These are phyloP conservation scores for Ligustrum vulgare DNA, from an alignment of 257 asterid genomes.

Conservation along the genomic window DNA sequence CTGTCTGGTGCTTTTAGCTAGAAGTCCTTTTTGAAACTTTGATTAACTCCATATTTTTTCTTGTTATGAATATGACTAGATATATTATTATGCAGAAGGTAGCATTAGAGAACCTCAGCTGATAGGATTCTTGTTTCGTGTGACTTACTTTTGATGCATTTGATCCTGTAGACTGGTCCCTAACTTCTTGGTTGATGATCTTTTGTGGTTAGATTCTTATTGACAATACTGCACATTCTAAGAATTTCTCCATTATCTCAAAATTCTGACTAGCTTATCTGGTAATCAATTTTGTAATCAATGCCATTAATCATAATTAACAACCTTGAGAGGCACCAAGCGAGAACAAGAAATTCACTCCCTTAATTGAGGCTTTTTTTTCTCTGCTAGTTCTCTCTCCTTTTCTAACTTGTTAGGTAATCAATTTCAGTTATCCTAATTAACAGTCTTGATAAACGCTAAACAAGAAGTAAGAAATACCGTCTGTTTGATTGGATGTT, in stretches of 20 bases:
- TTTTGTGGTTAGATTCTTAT: not conserved
- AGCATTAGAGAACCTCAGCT: not conserved
- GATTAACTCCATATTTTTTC: not conserved
- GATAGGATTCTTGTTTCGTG: slow-evolving; percentile 4
- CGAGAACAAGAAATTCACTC: not conserved
- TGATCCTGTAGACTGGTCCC: not conserved
- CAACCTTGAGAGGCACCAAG: not conserved
- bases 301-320: not conserved
- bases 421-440: not conserved
- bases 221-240: not conserved
- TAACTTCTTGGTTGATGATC: not conserved
- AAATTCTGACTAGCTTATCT: not conserved
- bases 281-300: not conserved
- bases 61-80: not conserved
- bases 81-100: slow-evolving; percentile 13
- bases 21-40: not conserved
- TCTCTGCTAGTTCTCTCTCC: not conserved
- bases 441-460: not conserved
- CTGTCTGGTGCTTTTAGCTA: slow-evolving; percentile 7
- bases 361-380: not conserved
- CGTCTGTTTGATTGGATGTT: not conserved
- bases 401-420: not conserved
- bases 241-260: not conserved
- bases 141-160: not conserved
- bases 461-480: not conserved